A percentile compares a stretch with the other conserved stretches of the same genome.
These are phyloP conservation scores for Pharnaceum exiguum DNA, from an alignment of 148 eudicot genomes.

Conservation along the genomic window DNA sequence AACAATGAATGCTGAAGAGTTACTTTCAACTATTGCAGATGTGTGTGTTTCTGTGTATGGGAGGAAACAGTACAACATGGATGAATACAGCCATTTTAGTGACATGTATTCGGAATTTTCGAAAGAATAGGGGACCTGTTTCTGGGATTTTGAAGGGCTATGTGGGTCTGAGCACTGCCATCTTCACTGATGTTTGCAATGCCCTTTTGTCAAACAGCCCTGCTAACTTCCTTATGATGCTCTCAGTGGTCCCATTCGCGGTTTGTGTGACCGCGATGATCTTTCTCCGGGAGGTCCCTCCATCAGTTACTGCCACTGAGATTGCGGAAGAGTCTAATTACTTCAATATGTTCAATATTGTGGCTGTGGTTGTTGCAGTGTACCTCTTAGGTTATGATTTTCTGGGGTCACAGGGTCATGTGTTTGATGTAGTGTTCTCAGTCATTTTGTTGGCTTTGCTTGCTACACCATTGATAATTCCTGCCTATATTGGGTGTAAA, in stretches of 20 bases:
- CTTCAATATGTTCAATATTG: conserved; percentile 43
- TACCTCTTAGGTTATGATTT: conserved; percentile 52
- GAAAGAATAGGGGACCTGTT: conserved; percentile 60
- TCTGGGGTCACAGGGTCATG: conserved; percentile 35
- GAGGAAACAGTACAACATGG: conserved; percentile 72
- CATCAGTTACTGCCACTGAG: conserved; percentile 39
- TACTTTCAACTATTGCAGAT: conserved; percentile 33
- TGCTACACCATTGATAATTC: conserved; percentile 51
- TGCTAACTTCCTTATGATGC: conserved; percentile 53
- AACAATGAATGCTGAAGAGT: neutral
- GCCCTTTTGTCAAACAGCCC: conserved; percentile 57
- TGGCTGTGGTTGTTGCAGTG: conserved; percentile 59
- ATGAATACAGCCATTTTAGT: conserved; percentile 72
- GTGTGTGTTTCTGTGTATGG: conserved; percentile 65
- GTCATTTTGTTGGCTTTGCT: conserved; percentile 40
- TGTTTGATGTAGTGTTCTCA: conserved; percentile 31
- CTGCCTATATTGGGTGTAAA: conserved; percentile 36
- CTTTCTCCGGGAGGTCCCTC: conserved; percentile 58
- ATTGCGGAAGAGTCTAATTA: conserved; percentile 37
- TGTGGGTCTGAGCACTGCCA: conserved; percentile 68
- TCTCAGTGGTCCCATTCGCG: conserved; percentile 43
- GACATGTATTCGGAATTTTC: conserved; percentile 59
- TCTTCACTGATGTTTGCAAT: conserved; percentile 57
- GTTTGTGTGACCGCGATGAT: conserved; percentile 60
- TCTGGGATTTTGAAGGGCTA: conserved; percentile 71